Evolutionary conservation across 352 stramenopile species (phyloP).

Genomic region (Globisporangium camurandrum): DNA sequence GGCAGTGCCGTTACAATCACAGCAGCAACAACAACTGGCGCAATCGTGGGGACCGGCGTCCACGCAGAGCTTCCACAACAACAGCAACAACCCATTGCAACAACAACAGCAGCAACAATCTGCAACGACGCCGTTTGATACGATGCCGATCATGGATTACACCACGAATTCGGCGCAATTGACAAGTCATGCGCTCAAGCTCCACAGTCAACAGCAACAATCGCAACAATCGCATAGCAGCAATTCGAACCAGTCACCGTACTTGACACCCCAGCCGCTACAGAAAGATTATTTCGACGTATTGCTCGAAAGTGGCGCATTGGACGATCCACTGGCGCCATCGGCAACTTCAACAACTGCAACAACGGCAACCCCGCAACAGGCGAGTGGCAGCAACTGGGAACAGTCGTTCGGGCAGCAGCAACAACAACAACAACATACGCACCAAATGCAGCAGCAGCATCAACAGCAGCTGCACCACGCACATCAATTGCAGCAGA

Average conservation of each 20-base stretch:
- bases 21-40: too few species aligned
- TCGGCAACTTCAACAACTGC: too few species aligned
- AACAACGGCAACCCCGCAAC: too few species aligned
- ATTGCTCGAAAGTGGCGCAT: slow-evolving; percentile 39
- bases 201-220: slow-evolving; percentile 17
- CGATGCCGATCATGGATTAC: slow-evolving; percentile 19
- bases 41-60: not conserved
- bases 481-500: too few species aligned
- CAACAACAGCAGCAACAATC: not conserved
- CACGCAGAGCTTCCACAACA: slow-evolving; percentile 32
- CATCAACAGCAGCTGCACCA: slow-evolving; percentile 8
- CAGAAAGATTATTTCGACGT: slow-evolving; percentile 53
- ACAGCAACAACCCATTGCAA: slow-evolving; percentile 3
- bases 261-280: too few species aligned
- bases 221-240: slow-evolving; percentile 3
- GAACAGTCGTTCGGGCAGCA: slow-evolving; percentile 4
- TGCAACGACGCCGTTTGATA: slow-evolving; percentile 13
- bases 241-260: slow-evolving; percentile 18
- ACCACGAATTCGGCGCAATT: slow-evolving; percentile 11
- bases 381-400: slow-evolving; percentile 12
- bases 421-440: slow-evolving; percentile 4
- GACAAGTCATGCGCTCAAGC: slow-evolving; percentile 10
- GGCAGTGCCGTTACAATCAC: slow-evolving; percentile 7
- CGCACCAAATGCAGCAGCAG: too few species aligned
- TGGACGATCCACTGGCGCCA: slow-evolving; percentile 37